A percentile compares a stretch with the other conserved stretches of the same genome.
phyloP scores from a whole-genome alignment of 306 rosid genomes.

The Inga oerstediana region DNA sequence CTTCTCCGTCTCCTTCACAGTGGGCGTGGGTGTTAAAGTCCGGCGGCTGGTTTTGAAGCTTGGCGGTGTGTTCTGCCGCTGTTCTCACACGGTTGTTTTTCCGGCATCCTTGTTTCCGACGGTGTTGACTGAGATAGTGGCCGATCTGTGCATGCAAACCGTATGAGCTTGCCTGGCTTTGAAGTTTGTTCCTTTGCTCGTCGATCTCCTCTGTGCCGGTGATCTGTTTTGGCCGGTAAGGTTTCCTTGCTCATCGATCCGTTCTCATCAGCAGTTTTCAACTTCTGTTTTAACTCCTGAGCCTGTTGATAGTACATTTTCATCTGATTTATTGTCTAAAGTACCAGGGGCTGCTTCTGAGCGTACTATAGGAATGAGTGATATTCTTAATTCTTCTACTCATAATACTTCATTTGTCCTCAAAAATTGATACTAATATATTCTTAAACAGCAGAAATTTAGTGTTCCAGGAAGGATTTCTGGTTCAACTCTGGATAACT shows the following conservation, averaged over 20 bases:
- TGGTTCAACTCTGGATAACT: neutral
- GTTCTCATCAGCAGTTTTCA: conserved; percentile 43
- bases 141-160: too few relatives aligned
- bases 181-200: too few relatives aligned
- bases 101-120: too few relatives aligned
- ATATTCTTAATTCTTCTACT: conserved; percentile 28
- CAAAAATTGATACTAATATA: conserved; percentile 4
- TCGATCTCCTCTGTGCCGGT: too few relatives aligned
- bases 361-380: conserved; percentile 60
- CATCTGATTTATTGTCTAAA: conserved; percentile 59
- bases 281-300: conserved; percentile 56
- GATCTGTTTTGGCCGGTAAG: too few relatives aligned
- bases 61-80: too few relatives aligned
- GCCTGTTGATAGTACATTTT: conserved; percentile 57
- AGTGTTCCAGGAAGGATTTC: conserved; percentile 11
- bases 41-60: too few relatives aligned
- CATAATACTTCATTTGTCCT: neutral
- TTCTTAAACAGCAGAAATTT: conserved; percentile 10
- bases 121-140: too few relatives aligned
- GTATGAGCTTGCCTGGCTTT: too few relatives aligned
- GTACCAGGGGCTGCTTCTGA: conserved; percentile 55
- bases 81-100: too few relatives aligned
- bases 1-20: too few relatives aligned
- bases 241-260: conserved; percentile 28
- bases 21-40: too few relatives aligned